Conservation (phyloP, 2,329 filamentous ascomycete genomes). For the Hypoxylon sp. region DNA sequence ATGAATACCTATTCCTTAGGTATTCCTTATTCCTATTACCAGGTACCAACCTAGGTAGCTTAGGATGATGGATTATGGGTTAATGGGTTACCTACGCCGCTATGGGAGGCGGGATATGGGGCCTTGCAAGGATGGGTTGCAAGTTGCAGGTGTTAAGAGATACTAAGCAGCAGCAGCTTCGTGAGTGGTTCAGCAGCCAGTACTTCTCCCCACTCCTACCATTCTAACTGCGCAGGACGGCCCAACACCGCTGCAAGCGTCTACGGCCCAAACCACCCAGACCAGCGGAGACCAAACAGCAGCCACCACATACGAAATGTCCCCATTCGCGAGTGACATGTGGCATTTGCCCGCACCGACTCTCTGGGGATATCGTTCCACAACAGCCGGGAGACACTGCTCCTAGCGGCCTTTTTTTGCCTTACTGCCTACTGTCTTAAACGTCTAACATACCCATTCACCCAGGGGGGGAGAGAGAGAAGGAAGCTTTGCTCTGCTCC, state of each 20-base stretch:
- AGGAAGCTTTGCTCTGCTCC: conserved; percentile 26
- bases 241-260: conserved; percentile 47
- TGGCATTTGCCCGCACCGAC: conserved; percentile 47
- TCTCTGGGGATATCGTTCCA: conserved; percentile 46
- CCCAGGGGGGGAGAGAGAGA: conserved; percentile 19
- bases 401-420: conserved; percentile 38
- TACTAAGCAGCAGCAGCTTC: conserved; percentile 26
- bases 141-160: conserved; percentile 33
- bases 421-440: conserved; percentile 37
- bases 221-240: conserved; percentile 47
- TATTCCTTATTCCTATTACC: no score
- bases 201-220: conserved; percentile 40
- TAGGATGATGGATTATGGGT: no score
- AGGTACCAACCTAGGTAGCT: not conserved
- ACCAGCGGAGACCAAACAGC: conserved; percentile 44
- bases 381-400: conserved; percentile 40
- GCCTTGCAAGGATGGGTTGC: conserved; percentile 44
- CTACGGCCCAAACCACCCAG: conserved; percentile 45
- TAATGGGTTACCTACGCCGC: no score
- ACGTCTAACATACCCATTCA: conserved; percentile 38
- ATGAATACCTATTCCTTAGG: conserved; percentile 13
- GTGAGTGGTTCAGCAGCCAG: conserved; percentile 38
- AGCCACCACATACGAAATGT: conserved; percentile 48
- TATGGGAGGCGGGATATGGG: no score
- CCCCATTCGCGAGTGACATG: conserved; percentile 50